Conservation (phyloP, 75 land plant genomes). For the Sequoiadendron giganteum region DNA sequence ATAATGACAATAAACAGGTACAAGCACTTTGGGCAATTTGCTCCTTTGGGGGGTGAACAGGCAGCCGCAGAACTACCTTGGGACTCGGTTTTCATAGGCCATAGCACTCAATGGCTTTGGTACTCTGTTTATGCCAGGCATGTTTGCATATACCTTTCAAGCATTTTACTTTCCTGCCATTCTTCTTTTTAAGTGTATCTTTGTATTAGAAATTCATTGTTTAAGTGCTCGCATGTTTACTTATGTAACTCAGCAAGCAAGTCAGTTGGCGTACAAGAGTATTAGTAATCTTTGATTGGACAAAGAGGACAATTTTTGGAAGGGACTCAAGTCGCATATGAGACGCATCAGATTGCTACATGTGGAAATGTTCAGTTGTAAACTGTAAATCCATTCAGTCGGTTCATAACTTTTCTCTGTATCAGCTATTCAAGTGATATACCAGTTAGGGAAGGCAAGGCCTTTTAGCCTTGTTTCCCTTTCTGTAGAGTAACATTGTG, state of each 20-base stretch:
- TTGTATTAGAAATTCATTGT: background rate
- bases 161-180: background rate
- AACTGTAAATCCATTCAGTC: background rate
- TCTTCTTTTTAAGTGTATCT: background rate
- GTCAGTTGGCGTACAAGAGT: conserved; percentile 92
- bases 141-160: background rate
- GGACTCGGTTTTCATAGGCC: conserved; percentile 91
- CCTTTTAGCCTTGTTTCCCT: background rate
- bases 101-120: conserved; percentile 95
- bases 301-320: conserved; percentile 74
- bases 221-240: background rate
- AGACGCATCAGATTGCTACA: conserved; percentile 2
- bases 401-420: background rate
- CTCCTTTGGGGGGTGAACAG: conserved; percentile 91
- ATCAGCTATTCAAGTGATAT: background rate
- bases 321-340: conserved; percentile 84
- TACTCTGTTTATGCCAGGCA: conserved; percentile 94
- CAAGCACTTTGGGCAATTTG: conserved; percentile 94
- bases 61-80: conserved; percentile 93
- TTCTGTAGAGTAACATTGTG: background rate
- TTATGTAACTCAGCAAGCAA: conserved; percentile 63
- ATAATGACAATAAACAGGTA: conserved; percentile 36
- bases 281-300: conserved; percentile 89
- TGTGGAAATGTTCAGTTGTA: background rate
- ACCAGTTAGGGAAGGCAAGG: background rate